Evolutionary conservation across 305 asterid genomes (phyloP).

Genomic region (Plantago coronopus): DNA sequence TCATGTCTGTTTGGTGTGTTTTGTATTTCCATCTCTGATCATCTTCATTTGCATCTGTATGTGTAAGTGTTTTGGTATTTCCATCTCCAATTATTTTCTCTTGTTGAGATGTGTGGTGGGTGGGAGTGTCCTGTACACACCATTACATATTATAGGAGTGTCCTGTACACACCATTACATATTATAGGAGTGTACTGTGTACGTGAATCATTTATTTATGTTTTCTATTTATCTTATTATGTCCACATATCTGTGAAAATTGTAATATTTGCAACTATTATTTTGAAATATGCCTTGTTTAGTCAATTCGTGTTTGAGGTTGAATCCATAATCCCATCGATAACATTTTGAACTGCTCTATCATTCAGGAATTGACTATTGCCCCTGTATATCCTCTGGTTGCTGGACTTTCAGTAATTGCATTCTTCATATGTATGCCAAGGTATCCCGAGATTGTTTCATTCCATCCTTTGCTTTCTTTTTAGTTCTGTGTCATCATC

Average conservation of each 20-base stretch:
- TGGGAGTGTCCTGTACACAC: too few species aligned
- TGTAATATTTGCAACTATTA: neutral
- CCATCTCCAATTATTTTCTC: too few species aligned
- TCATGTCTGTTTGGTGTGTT: neutral
- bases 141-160: too few species aligned
- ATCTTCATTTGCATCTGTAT: neutral
- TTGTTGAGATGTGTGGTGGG: too few species aligned
- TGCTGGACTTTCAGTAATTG: slow-evolving; percentile 66
- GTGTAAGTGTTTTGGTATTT: neutral
- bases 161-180: too few species aligned
- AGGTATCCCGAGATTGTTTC: slow-evolving; percentile 42
- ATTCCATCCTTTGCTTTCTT: neutral
- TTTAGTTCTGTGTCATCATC: slow-evolving; percentile 5
- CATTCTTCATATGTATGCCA: slow-evolving; percentile 79
- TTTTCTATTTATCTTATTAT: too few species aligned
- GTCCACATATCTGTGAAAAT: neutral
- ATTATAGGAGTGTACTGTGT: too few species aligned
- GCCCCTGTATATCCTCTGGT: slow-evolving; percentile 87
- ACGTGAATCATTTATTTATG: neutral
- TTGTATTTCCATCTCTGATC: neutral
- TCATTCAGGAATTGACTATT: slow-evolving; percentile 72
- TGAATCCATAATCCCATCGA: slow-evolving; percentile 12
- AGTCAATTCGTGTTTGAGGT: neutral
- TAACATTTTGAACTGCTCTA: slow-evolving; percentile 11
- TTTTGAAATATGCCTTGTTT: slow-evolving; percentile 1